These are phyloP conservation scores for Vicia sativa DNA, from an alignment of 306 rosid species.

Conservation along the genomic window DNA sequence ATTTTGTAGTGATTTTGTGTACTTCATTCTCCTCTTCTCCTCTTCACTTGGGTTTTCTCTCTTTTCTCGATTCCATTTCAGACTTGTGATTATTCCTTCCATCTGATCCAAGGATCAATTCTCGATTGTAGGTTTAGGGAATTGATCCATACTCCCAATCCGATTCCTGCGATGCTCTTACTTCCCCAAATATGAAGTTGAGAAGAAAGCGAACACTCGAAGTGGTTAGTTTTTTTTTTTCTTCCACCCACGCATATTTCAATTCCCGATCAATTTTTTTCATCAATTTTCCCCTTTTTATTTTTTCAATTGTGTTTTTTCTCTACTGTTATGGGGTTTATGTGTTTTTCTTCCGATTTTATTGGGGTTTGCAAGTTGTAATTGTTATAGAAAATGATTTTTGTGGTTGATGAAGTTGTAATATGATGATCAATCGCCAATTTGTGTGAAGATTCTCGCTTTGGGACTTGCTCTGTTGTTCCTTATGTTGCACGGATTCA, in stretches of 20 bases:
- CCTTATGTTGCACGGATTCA: neutral
- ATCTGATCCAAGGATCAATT: neutral
- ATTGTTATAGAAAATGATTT: slow-evolving; percentile 33
- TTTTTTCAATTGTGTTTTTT: too few species aligned
- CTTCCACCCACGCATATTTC: neutral
- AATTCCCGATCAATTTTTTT: too few species aligned
- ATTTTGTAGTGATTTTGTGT: neutral
- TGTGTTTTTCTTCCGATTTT: neutral
- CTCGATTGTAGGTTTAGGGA: neutral
- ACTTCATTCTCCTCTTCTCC: neutral
- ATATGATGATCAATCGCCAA: neutral
- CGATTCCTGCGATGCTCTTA: slow-evolving; percentile 70
- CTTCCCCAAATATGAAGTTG: slow-evolving; percentile 75
- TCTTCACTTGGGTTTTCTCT: neutral
- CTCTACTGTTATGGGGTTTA: slow-evolving; percentile 29
- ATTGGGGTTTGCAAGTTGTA: slow-evolving; percentile 31
- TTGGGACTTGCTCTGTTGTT: neutral
- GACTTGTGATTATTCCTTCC: neutral
- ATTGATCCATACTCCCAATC: slow-evolving; percentile 46
- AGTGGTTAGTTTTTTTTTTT: slow-evolving; percentile 68
- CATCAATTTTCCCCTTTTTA: too few species aligned
- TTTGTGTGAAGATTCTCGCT: neutral
- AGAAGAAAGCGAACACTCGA: slow-evolving; percentile 89
- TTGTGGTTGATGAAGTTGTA: slow-evolving; percentile 10
- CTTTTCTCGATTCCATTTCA: neutral